Evolutionary conservation across 192 early-diverging fungal genomes (phyloP), one percentile per base, ranked within the genome.

Genomic region (Helicostylum pulchrum): DNA sequence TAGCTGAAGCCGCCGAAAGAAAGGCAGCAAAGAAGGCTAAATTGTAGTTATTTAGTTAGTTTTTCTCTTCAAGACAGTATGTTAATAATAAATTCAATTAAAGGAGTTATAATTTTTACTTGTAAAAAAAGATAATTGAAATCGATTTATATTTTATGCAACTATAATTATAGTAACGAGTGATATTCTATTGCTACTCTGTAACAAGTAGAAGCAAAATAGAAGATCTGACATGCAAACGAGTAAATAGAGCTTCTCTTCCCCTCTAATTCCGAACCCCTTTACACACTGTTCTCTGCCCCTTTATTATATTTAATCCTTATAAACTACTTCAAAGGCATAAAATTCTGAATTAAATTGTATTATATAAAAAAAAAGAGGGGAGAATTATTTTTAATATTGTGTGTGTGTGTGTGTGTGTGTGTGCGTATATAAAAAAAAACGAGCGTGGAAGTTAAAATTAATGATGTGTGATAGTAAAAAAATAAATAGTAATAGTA

Each of bases 11-110:
- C 1, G 46, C 46, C 5, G 14, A 44, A 9, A 65, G 43, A 23
- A 65, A 65, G 53, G 36, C 19, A 7, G 52, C 52, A 7, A 56
- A 54, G 30, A 30, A 20, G 20, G 42, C n/a, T n/a, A n/a, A n/a
- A n/a, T n/a, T n/a, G n/a, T n/a, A n/a, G n/a, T 15, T 47, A 65
- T 48, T 3, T 48, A 48, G 17, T 17, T n/a, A n/a, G n/a, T 19
- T 48, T 17, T 15, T 49, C 19, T 48, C n/a, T n/a, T n/a, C 30
- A 49, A 30, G 19, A 45, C 8, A 10, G 6, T 6, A 39, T 39
- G 36, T 39, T 6, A 39, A 39, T 39, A 39, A 9, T 9, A 6
- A 39, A 10, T 39, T 39, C 36, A 39, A 39, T 39, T 39, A 39
- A 39, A 39, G 36, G 36, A 10, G 36, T 39, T 6, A 36, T 36